Percentiles rank a stretch among this genome's conserved stretches.
phyloP scores from a whole-genome alignment of 225 moss, liverwort and hornwort species.

The Antitrichia curtipendula region DNA sequence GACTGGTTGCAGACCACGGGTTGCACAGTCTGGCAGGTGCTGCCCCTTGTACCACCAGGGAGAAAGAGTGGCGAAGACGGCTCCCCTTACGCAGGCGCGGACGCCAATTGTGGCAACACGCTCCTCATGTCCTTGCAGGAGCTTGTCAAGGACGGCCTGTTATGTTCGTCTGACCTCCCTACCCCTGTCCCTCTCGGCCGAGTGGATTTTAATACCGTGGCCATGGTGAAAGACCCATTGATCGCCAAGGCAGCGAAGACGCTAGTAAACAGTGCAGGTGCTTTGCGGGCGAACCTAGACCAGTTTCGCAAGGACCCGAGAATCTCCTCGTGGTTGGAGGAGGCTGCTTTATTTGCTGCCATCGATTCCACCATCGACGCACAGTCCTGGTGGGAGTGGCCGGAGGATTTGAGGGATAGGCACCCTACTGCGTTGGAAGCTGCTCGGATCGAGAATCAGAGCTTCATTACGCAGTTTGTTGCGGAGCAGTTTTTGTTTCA shows the following conservation, averaged over 20 bases:
- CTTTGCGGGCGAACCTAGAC: constrained; percentile 37
- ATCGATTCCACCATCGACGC: constrained; percentile 38
- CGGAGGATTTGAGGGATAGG: constrained; percentile 48
- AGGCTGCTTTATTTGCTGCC: constrained; percentile 73
- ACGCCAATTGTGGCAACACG: constrained; percentile 88
- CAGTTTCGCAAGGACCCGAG: constrained; percentile 36
- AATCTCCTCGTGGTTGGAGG: constrained; percentile 74
- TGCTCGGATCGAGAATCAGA: constrained; percentile 25
- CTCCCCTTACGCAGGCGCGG: constrained; percentile 72
- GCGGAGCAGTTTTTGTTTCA: constrained; percentile 85
- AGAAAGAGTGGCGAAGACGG: constrained; percentile 80
- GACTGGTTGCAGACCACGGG: constrained; percentile 47
- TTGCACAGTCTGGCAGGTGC: constrained; percentile 54
- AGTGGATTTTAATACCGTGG: constrained; percentile 47
- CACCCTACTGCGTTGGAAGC: constrained; percentile 30
- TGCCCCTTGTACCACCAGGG: constrained; percentile 78
- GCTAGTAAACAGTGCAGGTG: constrained; percentile 37
- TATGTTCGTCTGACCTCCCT: constrained; percentile 55
- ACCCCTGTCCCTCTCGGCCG: constrained; percentile 12
- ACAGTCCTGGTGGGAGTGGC: constrained; percentile 80
- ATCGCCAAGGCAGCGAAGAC: constrained; percentile 56
- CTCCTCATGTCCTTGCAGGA: constrained; percentile 66
- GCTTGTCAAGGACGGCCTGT: constrained; percentile 62
- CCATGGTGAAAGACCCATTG: constrained; percentile 54
- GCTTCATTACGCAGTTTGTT: constrained; percentile 35